Conservation (phyloP, 2,329 filamentous ascomycete genomes). For the Mycogone perniciosa region DNA sequence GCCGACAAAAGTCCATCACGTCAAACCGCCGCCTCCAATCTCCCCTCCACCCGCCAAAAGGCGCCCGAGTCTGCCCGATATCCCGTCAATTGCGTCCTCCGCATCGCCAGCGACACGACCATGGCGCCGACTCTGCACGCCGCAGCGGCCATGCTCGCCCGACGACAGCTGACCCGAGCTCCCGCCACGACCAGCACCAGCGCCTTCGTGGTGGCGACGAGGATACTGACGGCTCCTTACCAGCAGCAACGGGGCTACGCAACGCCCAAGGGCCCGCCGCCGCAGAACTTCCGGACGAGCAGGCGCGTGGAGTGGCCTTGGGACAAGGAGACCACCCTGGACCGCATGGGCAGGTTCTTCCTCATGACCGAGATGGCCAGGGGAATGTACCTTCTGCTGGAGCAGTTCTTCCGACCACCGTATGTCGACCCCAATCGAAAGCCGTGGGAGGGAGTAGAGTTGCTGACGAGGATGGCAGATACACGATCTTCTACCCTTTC, state of each 20-base stretch:
- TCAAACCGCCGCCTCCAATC: slow-evolving; percentile 21
- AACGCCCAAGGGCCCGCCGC: slow-evolving; percentile 71
- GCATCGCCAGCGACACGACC: slow-evolving; percentile 14
- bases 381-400: slow-evolving; percentile 95
- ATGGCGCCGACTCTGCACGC: slow-evolving; percentile 30
- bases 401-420: slow-evolving; percentile 98
- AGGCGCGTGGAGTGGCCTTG: slow-evolving; percentile 73
- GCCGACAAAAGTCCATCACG: slow-evolving; percentile 17
- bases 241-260: slow-evolving; percentile 43
- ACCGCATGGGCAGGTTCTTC: slow-evolving; percentile 89
- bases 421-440: slow-evolving; percentile 48
- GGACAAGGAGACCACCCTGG: slow-evolving; percentile 66
- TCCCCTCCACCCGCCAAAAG: slow-evolving; percentile 10
- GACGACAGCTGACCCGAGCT: slow-evolving; percentile 28
- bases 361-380: slow-evolving; percentile 91
- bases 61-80: slow-evolving; percentile 15
- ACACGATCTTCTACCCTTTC: slow-evolving; percentile 98
- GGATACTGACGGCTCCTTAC: slow-evolving; percentile 6
- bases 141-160: slow-evolving; percentile 29
- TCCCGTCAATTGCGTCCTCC: slow-evolving; percentile 22
- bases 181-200: slow-evolving; percentile 18
- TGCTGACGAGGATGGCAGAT: slow-evolving; percentile 46
- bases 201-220: slow-evolving; percentile 15
- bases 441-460: slow-evolving; percentile 7
- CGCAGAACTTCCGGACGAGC: slow-evolving; percentile 72